Evolutionary conservation across 1,284 basidiomycete species (phyloP).

Genomic region (Rhodotorula glutinis): DNA sequence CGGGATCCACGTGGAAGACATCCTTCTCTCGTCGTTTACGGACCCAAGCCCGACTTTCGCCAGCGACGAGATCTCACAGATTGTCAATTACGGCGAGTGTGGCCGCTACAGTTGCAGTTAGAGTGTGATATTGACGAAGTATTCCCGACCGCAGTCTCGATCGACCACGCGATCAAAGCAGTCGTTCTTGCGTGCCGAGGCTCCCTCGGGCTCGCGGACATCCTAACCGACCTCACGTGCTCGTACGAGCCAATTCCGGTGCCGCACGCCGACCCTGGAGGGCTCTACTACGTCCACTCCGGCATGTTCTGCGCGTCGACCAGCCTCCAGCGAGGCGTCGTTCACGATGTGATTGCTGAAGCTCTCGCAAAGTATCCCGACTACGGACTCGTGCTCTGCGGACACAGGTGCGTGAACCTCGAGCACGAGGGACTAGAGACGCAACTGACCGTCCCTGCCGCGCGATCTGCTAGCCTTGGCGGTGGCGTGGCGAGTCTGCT

Average conservation of each 20-base stretch:
- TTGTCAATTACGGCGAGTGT: constrained; percentile 39
- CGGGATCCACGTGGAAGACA: constrained; percentile 52
- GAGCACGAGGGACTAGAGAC: no score
- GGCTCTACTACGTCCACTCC: constrained; percentile 52
- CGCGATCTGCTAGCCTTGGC: constrained; percentile 51
- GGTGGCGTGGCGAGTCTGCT: constrained; percentile 53
- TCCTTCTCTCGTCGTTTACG: constrained; percentile 54
- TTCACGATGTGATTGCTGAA: constrained; percentile 51
- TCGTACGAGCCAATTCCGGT: constrained; percentile 51
- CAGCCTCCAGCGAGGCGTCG: constrained; percentile 50
- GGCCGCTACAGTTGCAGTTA: neutral
- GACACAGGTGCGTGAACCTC: constrained; percentile 38
- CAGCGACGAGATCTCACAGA: constrained; percentile 49
- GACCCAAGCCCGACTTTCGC: constrained; percentile 45
- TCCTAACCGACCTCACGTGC: constrained; percentile 56
- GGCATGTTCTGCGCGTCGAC: constrained; percentile 54
- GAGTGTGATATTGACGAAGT: constrained; percentile 30
- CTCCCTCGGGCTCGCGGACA: constrained; percentile 54
- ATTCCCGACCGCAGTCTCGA: constrained; percentile 50
- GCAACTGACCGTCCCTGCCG: constrained; percentile 16
- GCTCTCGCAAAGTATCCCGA: constrained; percentile 50
- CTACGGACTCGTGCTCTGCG: constrained; percentile 54
- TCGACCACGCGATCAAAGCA: constrained; percentile 52
- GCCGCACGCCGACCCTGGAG: constrained; percentile 49
- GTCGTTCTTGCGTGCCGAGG: constrained; percentile 52